Evolutionary conservation across 2,329 filamentous ascomycete species (phyloP).

Genomic region (Aspergillus hortae): DNA sequence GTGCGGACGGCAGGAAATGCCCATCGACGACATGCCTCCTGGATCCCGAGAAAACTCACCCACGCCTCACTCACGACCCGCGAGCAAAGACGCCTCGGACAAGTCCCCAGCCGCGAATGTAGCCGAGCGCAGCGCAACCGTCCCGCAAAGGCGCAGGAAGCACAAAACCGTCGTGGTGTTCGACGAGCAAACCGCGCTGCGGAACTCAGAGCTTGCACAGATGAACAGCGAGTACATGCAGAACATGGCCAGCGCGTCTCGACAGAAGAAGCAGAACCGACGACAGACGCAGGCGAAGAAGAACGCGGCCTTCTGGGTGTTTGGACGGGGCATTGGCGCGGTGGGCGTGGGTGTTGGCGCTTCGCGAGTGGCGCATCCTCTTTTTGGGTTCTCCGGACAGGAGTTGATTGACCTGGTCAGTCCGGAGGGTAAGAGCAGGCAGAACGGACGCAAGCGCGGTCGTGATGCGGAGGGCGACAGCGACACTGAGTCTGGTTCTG

Average conservation of each 20-base stretch:
- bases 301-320: slow-evolving; percentile 61
- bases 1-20: no score
- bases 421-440: slow-evolving; percentile 19
- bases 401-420: slow-evolving; percentile 50
- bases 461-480: not conserved
- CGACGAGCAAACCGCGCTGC: slow-evolving; percentile 52
- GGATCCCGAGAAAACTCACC: not conserved
- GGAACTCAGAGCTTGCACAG: slow-evolving; percentile 53
- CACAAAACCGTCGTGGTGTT: slow-evolving; percentile 39
- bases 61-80: not conserved
- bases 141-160: slow-evolving; percentile 27
- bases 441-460: slow-evolving; percentile 26
- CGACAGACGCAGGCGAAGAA: slow-evolving; percentile 52
- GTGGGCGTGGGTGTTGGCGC: slow-evolving; percentile 48
- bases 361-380: slow-evolving; percentile 44
- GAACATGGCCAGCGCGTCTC: slow-evolving; percentile 55
- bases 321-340: slow-evolving; percentile 54
- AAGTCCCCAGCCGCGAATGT: not conserved
- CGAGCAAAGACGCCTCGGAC: not conserved
- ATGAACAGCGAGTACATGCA: slow-evolving; percentile 58
- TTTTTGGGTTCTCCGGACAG: slow-evolving; percentile 58
- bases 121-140: slow-evolving; percentile 13
- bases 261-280: slow-evolving; percentile 44
- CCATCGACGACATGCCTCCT: no score
- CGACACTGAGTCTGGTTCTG: slow-evolving; percentile 18